Base-by-base conservation (phyloP, 2,329 filamentous ascomycete species). In the Chrysosporium keratinophilum region DNA sequence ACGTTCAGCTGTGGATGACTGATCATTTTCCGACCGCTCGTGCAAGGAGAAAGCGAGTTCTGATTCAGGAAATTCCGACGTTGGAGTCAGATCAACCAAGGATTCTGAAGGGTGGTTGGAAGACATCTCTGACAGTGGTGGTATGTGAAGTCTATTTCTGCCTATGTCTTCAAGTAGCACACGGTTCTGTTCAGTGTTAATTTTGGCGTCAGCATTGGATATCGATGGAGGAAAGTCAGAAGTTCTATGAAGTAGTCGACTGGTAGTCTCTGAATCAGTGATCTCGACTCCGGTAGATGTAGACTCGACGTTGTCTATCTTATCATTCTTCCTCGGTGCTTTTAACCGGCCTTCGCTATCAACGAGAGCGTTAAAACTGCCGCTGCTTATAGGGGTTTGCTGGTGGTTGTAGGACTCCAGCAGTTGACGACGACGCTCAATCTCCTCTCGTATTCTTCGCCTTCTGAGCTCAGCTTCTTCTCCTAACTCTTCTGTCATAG, bases 401-500 rank as follows among this genome's bases (percentile, higher is more conserved):
- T 60, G 61, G 58, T 61, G 69, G 23, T 65, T 61, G 41, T 64
- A 65, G 46, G 68, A 68, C 55, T 71, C 70, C 20, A 76, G 60
- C 2, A 73, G 53, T 33, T 67, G 58, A 14, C 70, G 67, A 54
- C 73, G 69, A 50, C 69, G 71, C 58, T 69, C 61, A 19, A 77
- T 71, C 12, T 76, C 74, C 48, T 72, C 71, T 34, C 72, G 67
- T 44, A 69, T 71, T 52, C 67, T 66, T 10, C 68, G 68, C 56
- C 74, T 66, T 55, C 73, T 67, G 55, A 73, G 70, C 54, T 71
- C 70, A 4, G 74, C 74, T 35, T 67, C 68, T 42, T 70, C 64
- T 1, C 72, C 66, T 34, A 67, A 56, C 39, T 75, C 72, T 59
- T 76, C 73, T 11, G 65, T 69, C 70, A 75, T 76, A 4, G 74